These are phyloP conservation scores for Fusarium beomiforme DNA, from an alignment of 2,329 filamentous ascomycete genomes.

Conservation along the genomic window DNA sequence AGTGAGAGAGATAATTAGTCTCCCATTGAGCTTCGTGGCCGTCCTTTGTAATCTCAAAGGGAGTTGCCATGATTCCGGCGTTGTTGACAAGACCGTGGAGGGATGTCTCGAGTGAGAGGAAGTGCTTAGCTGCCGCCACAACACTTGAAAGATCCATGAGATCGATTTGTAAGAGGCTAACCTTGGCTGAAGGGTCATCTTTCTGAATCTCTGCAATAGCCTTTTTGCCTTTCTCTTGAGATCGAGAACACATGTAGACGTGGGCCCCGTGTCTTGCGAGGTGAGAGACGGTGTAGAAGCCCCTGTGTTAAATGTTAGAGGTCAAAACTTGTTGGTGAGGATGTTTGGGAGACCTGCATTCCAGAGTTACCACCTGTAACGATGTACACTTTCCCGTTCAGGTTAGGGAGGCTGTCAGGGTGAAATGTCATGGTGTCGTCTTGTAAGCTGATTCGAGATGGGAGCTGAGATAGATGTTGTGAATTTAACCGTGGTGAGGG, in stretches of 20 bases:
- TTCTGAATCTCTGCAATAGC: constrained; percentile 11
- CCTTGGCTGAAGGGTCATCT: neutral
- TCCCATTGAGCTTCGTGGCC: constrained; percentile 30
- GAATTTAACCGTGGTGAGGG: neutral
- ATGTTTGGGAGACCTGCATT: neutral
- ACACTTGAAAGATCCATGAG: constrained; percentile 11
- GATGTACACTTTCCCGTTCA: constrained; percentile 14
- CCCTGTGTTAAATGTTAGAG: neutral
- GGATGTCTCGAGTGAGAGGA: constrained; percentile 2
- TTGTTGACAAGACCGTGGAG: constrained; percentile 31
- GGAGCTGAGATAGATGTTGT: no score
- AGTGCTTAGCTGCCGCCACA: constrained; percentile 21
- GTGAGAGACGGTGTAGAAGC: constrained; percentile 20
- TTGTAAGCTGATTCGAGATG: neutral
- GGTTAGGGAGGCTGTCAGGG: constrained; percentile 8
- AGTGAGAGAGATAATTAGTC: constrained; percentile 33
- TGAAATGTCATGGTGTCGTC: constrained; percentile 14
- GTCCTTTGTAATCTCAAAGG: constrained; percentile 19
- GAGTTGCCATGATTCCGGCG: constrained; percentile 30
- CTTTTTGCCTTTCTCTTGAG: neutral
- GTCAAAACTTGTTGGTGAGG: rapidly evolving
- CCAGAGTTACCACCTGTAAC: constrained; percentile 24
- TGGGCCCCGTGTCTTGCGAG: constrained; percentile 27
- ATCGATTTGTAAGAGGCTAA: constrained; percentile 22
- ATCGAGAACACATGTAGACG: constrained; percentile 26